phyloP scores from a whole-genome alignment of 2,329 filamentous ascomycete genomes.

The Nemania diffusa region DNA sequence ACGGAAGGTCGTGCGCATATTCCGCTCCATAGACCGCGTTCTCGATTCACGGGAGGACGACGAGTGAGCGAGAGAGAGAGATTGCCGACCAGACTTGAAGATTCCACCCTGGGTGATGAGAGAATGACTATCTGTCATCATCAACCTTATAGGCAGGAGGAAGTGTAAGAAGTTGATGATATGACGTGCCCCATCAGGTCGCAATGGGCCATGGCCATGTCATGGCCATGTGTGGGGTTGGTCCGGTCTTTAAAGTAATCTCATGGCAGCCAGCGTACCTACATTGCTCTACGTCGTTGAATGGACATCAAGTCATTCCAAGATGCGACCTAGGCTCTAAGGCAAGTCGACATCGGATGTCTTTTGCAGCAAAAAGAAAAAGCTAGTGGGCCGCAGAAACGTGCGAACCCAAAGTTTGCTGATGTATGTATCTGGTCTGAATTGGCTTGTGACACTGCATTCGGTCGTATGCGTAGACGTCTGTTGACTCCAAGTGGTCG shows the following conservation, averaged over 20 bases:
- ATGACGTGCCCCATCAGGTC: neutral
- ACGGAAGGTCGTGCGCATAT: conserved; percentile 20
- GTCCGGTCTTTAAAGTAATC: neutral
- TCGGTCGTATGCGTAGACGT: conserved; percentile 18
- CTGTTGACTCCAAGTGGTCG: conserved; percentile 30
- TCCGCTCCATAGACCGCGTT: neutral
- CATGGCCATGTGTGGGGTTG: neutral
- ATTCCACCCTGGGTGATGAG: neutral
- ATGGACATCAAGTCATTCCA: conserved; percentile 1
- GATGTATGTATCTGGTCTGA: conserved; percentile 12
- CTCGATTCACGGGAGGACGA: neutral
- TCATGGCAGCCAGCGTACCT: neutral
- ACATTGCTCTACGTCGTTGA: neutral
- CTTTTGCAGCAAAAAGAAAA: conserved; percentile 7
- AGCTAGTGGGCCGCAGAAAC: conserved; percentile 19
- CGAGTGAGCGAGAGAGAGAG: neutral
- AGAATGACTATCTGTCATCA: neutral
- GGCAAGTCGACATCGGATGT: conserved; percentile 19
- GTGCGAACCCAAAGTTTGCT: conserved; percentile 5
- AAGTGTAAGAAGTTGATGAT: neutral
- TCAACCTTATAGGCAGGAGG: neutral
- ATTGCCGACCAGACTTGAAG: neutral
- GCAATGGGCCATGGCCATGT: neutral
- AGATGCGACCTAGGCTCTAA: neutral
- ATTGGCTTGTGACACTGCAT: conserved; percentile 32